Evolutionary conservation across 345 rosid species (phyloP).

Genomic region (Pelargonium nanum): DNA sequence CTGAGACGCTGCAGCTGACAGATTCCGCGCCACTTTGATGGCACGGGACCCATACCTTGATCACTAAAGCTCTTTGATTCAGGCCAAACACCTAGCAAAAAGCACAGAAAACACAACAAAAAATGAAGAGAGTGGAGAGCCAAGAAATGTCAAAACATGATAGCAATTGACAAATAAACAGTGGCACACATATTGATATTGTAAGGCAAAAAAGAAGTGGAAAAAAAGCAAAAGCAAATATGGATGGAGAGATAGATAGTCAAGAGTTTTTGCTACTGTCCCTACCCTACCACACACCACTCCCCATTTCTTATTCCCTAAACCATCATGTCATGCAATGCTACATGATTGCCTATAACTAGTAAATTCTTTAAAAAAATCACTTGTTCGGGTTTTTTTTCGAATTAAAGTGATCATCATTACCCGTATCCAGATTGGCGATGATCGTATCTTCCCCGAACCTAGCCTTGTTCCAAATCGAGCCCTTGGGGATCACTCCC

Average conservation of each 20-base stretch:
- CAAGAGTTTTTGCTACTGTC: not conserved
- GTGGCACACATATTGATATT: not conserved
- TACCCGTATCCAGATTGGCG: slow-evolving; percentile 36
- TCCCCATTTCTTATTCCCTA: not conserved
- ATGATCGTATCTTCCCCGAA: slow-evolving; percentile 33
- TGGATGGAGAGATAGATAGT: not conserved
- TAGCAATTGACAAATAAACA: not conserved
- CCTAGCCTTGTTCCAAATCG: slow-evolving; percentile 23
- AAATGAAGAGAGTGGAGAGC: too few relatives aligned
- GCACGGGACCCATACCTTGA: slow-evolving; percentile 9
- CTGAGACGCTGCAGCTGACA: slow-evolving; percentile 4
- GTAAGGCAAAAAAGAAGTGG: not conserved
- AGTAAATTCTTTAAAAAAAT: too few relatives aligned
- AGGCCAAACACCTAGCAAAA: slow-evolving; percentile 20
- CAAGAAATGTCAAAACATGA: not conserved
- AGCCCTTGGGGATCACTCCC: slow-evolving; percentile 9
- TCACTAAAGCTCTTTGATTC: slow-evolving; percentile 25
- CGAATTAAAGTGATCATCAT: too few relatives aligned
- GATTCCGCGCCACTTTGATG: slow-evolving; percentile 7
- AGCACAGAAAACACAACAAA: not conserved
- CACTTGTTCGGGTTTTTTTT: too few relatives aligned
- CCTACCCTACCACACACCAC: not conserved
- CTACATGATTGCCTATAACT: too few relatives aligned
- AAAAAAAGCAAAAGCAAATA: not conserved
- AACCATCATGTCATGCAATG: too few relatives aligned